A percentile compares a stretch with the other conserved stretches of the same genome.
phyloP scores from a whole-genome alignment of 768 basidiomycete species.

The Leccinum obscurum region DNA sequence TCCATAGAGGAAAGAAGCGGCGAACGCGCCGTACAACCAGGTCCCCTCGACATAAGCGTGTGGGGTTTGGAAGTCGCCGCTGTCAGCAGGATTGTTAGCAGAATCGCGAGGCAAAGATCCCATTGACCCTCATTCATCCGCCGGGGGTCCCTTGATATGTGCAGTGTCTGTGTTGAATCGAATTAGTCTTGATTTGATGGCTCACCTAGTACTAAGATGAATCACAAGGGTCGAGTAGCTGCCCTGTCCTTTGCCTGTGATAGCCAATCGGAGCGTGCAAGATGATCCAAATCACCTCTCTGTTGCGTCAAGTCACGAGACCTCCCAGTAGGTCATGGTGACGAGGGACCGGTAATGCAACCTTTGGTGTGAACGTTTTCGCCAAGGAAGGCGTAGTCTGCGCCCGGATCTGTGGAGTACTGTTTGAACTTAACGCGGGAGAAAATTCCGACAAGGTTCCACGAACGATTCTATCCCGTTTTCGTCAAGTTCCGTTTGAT shows the following conservation, averaged over 20 bases:
- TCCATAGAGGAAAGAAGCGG: constrained; percentile 29
- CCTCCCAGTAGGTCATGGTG: neutral
- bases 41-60: constrained; percentile 26
- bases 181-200: neutral
- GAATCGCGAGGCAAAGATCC: neutral
- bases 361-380: neutral
- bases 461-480: neutral
- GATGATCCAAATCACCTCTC: no score
- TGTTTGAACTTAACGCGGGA: neutral
- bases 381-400: neutral
- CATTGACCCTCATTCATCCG: neutral
- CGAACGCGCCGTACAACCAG: constrained; percentile 33
- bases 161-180: neutral
- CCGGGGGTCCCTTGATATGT: neutral
- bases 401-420: neutral
- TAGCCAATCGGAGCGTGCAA: no score
- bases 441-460: neutral
- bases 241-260: no score
- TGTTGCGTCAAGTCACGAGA: neutral
- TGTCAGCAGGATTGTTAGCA: constrained; percentile 8
- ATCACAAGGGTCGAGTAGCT: no score
- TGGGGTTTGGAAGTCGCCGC: constrained; percentile 10
- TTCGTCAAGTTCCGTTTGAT: neutral
- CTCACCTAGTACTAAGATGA: no score
- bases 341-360: neutral